Percentiles rank a stretch among this genome's conserved stretches.
These are phyloP conservation scores for Somion occarium DNA, from an alignment of 1,284 basidiomycete genomes.

Conservation along the genomic window DNA sequence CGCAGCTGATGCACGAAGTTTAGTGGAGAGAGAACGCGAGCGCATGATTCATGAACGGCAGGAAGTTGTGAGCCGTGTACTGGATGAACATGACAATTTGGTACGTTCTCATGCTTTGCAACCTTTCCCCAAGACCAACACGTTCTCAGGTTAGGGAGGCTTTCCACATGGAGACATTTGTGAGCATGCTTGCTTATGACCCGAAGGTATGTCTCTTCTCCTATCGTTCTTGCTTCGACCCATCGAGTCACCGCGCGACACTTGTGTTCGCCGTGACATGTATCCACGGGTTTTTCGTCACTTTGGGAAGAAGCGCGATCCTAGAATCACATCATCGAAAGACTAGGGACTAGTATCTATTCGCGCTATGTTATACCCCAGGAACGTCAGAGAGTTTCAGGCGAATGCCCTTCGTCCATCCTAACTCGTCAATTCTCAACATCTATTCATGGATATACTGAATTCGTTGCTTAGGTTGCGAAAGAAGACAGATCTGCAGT, in stretches of 20 bases:
- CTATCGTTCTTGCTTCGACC: not conserved
- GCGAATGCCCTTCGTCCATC: too few relatives aligned
- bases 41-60: slow-evolving; percentile 55
- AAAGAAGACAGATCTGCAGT: slow-evolving; percentile 72
- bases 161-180: slow-evolving; percentile 82
- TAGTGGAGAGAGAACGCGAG: slow-evolving; percentile 29
- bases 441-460: too few relatives aligned
- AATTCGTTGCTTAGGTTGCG: slow-evolving; percentile 44
- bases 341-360: too few relatives aligned
- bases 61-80: slow-evolving; percentile 49
- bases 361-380: too few relatives aligned
- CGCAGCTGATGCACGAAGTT: slow-evolving; percentile 10
- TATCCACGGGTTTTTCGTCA: too few relatives aligned
- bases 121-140: not conserved
- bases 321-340: too few relatives aligned
- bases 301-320: too few relatives aligned
- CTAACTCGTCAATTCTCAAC: too few relatives aligned
- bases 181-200: slow-evolving; percentile 69
- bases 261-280: too few relatives aligned
- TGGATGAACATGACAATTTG: slow-evolving; percentile 70
- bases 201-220: slow-evolving; percentile 48
- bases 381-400: too few relatives aligned
- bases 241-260: too few relatives aligned
- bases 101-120: slow-evolving; percentile 38
- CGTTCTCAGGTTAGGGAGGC: slow-evolving; percentile 67